Conservation (phyloP, 495 filamentous ascomycete species). For the Neurospora sp. region DNA sequence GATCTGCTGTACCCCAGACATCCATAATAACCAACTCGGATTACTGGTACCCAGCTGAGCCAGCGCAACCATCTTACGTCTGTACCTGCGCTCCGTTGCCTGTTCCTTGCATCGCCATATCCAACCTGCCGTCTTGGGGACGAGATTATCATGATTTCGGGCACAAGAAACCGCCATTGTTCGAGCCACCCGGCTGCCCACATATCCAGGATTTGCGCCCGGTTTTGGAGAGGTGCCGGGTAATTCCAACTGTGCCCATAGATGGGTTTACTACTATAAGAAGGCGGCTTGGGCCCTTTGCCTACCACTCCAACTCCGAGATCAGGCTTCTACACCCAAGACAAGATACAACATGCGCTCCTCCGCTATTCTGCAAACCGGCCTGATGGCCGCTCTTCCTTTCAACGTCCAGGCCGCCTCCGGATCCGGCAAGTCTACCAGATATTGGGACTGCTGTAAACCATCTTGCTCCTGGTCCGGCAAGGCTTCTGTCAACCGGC, state of each 20-base stretch:
- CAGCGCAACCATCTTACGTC: neutral
- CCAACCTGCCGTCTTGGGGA: neutral
- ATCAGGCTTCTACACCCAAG: neutral
- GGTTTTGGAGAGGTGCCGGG: neutral
- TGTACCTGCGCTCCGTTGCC: neutral
- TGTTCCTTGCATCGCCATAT: neutral
- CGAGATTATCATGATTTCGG: neutral
- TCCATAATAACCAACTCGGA: neutral
- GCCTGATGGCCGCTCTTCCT: conserved; percentile 15
- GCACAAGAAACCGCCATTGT: neutral
- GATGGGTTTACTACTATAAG: neutral
- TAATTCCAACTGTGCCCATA: neutral
- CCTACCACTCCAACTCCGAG: neutral
- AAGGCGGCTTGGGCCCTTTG: neutral
- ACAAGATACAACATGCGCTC: conserved; percentile 12
- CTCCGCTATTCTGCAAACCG: conserved; percentile 9
- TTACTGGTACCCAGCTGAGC: neutral
- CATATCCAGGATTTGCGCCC: neutral
- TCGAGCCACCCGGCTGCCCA: neutral
- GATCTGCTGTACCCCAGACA: neutral
- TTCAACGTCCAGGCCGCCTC: conserved; percentile 12
- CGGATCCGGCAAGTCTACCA: conserved; percentile 16
- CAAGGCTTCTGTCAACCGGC: conserved; percentile 39
- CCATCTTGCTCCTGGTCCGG: conserved; percentile 47
- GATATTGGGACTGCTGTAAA: conserved; percentile 56